Evolutionary conservation across 2,329 filamentous ascomycete species (phyloP).

Genomic region (Penicillium occitanis): DNA sequence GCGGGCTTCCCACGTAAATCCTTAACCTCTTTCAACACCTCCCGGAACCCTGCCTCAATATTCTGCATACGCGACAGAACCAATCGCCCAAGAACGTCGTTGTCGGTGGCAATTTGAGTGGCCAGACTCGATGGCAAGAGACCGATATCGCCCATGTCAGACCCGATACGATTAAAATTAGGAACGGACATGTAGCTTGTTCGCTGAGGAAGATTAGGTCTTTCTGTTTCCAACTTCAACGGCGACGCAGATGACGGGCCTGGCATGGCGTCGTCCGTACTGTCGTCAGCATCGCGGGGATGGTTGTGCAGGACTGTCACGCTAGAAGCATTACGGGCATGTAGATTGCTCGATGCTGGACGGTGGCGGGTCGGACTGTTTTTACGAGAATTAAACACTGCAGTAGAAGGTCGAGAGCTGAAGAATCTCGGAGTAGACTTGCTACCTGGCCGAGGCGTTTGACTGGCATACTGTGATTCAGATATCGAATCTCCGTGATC

Average conservation of each 20-base stretch:
- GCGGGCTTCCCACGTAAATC: constrained; percentile 44
- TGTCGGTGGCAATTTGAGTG: constrained; percentile 72
- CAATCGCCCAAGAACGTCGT: constrained; percentile 73
- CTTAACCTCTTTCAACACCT: constrained; percentile 79
- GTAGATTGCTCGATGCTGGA: constrained; percentile 48
- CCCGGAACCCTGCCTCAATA: constrained; percentile 83
- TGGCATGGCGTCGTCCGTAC: constrained; percentile 24
- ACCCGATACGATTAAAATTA: constrained; percentile 58
- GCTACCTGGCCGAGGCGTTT: constrained; percentile 24
- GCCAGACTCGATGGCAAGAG: constrained; percentile 73
- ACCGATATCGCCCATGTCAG: constrained; percentile 66
- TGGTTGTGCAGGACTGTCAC: constrained; percentile 79
- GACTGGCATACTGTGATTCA: constrained; percentile 24
- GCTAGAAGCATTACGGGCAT: constrained; percentile 73
- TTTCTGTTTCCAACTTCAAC: constrained; percentile 10
- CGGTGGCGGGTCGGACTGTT: constrained; percentile 38
- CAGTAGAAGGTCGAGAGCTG: constrained; percentile 44
- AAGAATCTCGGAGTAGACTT: constrained; percentile 37
- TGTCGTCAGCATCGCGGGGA: constrained; percentile 19
- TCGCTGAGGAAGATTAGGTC: constrained; percentile 45
- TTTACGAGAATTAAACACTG: constrained; percentile 40
- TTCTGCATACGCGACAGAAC: constrained; percentile 90
- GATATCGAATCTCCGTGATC: constrained; percentile 25
- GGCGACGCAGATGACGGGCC: constrained; percentile 21
- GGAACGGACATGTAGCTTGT: constrained; percentile 57